Evolutionary conservation across 2,329 filamentous ascomycete genomes (phyloP), one percentile per base, ranked within the genome.

Genomic region (Trichoderma cornu-damae): DNA sequence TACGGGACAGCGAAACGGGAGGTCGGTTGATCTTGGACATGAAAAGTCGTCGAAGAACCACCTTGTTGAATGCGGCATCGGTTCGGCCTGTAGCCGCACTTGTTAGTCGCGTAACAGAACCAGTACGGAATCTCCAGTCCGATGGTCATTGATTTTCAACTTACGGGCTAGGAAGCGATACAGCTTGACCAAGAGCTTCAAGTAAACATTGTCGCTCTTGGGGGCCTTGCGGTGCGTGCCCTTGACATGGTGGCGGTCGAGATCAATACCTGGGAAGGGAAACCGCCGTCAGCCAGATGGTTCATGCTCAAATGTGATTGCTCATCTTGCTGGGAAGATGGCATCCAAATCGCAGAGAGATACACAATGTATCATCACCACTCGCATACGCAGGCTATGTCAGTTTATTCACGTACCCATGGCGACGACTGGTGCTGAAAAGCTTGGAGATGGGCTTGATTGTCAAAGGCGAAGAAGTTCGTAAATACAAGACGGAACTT

Each of bases 1-100:
- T 90, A 77, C 93, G 89, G 67, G 92, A 96, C 72, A 99, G 83
- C 61, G 92, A 96, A 72, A 99, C 87, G 65, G 94, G 91, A 62
- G 90, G 90, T 69, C 92, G 89, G 89, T 97, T 97, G 81, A 95
- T 96, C 79, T 92, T 90, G 77, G 91, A 96, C 90, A 94, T 96
- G 75, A 96, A 96, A 62, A 99, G 88, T 73, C 94, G 90, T 77
- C 93, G 91, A 72, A 99, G 89, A 74, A 99, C 86, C 72, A 94
- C 89, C 84, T 96, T 95, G 89, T 99, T 99, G 89, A 99, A 99
- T 80, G 84, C 85, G 66, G 90, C 85, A 77, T 97, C 94, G 75
- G 94, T 99, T 75, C 94, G 92, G 80, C 91, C 90, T 95, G 69
- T 1, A 35, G 3, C 26, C 55, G 4, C 35, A 46, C n/a, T 30